These are phyloP conservation scores for Candida orba DNA, from an alignment of 805 yeast genomes.

Conservation along the genomic window DNA sequence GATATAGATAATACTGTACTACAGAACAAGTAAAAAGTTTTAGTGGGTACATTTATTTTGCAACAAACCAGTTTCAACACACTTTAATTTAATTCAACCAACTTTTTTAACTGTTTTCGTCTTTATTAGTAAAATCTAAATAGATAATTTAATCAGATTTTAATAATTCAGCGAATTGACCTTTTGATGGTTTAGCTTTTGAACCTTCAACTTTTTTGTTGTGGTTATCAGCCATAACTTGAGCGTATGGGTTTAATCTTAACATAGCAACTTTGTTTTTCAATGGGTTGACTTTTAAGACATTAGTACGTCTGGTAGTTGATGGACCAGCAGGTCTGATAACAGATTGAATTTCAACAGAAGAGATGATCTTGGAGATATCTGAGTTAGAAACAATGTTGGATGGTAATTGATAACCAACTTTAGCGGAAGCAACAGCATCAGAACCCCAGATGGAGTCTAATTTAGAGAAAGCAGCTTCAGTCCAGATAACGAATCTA, in stretches of 20 bases:
- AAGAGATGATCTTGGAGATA: constrained; percentile 95
- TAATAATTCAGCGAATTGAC: constrained; percentile 60
- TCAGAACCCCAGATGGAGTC: constrained; percentile 97
- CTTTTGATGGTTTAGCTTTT: constrained; percentile 62
- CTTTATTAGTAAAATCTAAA: background rate
- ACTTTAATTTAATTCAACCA: background rate
- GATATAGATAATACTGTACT: no score
- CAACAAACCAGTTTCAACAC: no score
- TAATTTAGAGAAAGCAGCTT: constrained; percentile 92
- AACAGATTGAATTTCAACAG: constrained; percentile 97
- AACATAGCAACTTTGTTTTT: constrained; percentile 98
- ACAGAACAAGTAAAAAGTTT: no score
- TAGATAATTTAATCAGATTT: constrained; percentile 43
- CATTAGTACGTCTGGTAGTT: constrained; percentile 88
- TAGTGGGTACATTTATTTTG: no score
- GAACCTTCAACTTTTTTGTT: constrained; percentile 63
- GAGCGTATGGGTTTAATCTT: constrained; percentile 99
- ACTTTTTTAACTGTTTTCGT: background rate
- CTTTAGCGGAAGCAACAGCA: constrained; percentile 73
- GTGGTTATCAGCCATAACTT: constrained; percentile 90
- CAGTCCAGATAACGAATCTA: constrained; percentile 99
- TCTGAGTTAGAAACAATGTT: constrained; percentile 95
- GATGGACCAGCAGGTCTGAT: constrained; percentile 95
- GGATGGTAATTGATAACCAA: constrained; percentile 87
- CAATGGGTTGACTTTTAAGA: constrained; percentile 97